Percentiles rank a stretch among this genome's conserved stretches.
phyloP scores from a whole-genome alignment of 2,329 filamentous ascomycete species.

The Chrysoporthe cubensis region DNA sequence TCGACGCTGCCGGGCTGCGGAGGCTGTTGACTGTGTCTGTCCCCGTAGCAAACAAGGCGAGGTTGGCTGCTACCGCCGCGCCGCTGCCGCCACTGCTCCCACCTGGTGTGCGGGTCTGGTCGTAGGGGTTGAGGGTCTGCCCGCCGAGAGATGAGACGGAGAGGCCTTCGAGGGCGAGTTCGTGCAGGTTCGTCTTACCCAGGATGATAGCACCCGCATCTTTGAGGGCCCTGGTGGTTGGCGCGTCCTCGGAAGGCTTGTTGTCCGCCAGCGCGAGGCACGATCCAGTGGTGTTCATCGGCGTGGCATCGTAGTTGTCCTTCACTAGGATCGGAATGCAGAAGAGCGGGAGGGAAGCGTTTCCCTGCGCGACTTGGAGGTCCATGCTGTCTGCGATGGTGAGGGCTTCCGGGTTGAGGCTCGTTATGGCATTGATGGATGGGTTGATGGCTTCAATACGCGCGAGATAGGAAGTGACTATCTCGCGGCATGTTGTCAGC shows the following conservation, averaged over 20 bases:
- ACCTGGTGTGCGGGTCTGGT: conserved; percentile 65
- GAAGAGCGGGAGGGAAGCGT: conserved; percentile 57
- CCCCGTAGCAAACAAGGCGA: conserved; percentile 62
- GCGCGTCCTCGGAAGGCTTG: conserved; percentile 50
- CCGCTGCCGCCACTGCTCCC: conserved; percentile 67
- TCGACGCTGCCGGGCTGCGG: conserved; percentile 64
- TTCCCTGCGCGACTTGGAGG: conserved; percentile 47
- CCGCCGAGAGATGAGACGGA: conserved; percentile 65
- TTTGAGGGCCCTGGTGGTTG: conserved; percentile 53
- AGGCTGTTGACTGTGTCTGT: conserved; percentile 67
- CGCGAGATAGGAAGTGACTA: conserved; percentile 59
- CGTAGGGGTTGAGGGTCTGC: conserved; percentile 70
- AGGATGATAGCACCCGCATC: conserved; percentile 59
- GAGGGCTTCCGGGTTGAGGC: conserved; percentile 50
- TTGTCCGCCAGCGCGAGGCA: conserved; percentile 53
- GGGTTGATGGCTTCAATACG: conserved; percentile 62
- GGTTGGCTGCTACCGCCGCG: conserved; percentile 58
- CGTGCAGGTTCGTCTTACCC: conserved; percentile 65
- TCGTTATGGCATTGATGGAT: conserved; percentile 59
- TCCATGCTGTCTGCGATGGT: conserved; percentile 55
- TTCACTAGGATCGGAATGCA: conserved; percentile 67
- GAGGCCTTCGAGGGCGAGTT: conserved; percentile 66
- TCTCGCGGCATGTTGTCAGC: conserved; percentile 55
- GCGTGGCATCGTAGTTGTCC: conserved; percentile 63
- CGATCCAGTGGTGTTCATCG: conserved; percentile 62